A percentile compares a stretch with the other conserved stretches of the same genome.
phyloP scores from a whole-genome alignment of 2,329 filamentous ascomycete species.

The Nothomitra cinnamomea region DNA sequence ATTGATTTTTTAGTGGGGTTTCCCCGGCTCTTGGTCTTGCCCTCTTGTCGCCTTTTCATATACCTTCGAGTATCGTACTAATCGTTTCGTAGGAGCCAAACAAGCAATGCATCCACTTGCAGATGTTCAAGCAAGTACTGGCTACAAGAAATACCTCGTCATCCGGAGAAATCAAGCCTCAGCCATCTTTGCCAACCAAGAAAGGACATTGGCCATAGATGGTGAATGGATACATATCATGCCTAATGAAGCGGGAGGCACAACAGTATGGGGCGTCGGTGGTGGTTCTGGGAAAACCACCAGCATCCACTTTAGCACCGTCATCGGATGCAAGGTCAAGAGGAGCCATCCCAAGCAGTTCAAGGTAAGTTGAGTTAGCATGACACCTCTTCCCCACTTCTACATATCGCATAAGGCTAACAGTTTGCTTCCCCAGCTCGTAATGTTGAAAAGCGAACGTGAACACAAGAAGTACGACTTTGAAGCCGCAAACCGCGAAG shows the following conservation, averaged over 20 bases:
- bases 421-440: conserved; percentile 19
- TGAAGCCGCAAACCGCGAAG: conserved; percentile 53
- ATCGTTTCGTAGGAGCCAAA: conserved; percentile 19
- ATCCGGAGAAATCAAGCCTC: conserved; percentile 63
- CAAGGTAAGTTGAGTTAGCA: conserved; percentile 28
- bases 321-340: conserved; percentile 67
- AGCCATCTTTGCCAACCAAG: conserved; percentile 59
- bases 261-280: neutral
- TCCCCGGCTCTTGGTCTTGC: neutral
- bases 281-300: conserved; percentile 24
- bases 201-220: conserved; percentile 62
- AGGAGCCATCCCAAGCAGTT: conserved; percentile 68
- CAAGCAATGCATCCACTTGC: conserved; percentile 28
- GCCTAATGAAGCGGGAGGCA: conserved; percentile 25
- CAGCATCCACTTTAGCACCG: conserved; percentile 66
- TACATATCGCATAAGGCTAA: neutral
- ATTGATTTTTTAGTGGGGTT: neutral
- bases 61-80: neutral
- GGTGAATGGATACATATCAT: conserved; percentile 79
- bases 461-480: conserved; percentile 76
- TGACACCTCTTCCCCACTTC: conserved; percentile 22
- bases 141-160: conserved; percentile 61
- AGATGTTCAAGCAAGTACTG: conserved; percentile 20
- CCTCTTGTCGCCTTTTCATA: too few relatives aligned
- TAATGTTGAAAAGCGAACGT: conserved; percentile 52